These are phyloP conservation scores for Groenewaldozyma salmanticensis DNA, from an alignment of 805 yeast genomes.

Conservation along the genomic window DNA sequence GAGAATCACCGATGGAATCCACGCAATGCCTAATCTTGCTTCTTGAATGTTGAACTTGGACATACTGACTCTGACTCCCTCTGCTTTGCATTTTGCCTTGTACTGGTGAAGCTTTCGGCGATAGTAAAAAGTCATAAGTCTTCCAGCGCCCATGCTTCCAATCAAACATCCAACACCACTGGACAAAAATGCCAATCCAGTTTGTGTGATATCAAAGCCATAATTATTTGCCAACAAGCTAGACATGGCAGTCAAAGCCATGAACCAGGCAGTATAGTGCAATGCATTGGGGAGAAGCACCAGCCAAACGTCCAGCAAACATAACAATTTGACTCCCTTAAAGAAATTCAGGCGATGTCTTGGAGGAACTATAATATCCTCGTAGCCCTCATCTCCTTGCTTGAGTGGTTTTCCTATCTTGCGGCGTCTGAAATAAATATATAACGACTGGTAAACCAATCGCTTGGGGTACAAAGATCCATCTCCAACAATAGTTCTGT, in stretches of 20 bases:
- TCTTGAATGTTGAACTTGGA: slow-evolving; percentile 45
- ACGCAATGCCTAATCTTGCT: slow-evolving; percentile 43
- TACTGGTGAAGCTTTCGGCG: slow-evolving; percentile 17
- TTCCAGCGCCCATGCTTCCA: slow-evolving; percentile 54
- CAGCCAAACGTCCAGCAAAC: slow-evolving; percentile 31
- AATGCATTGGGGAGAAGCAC: slow-evolving; percentile 50
- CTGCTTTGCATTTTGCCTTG: slow-evolving; percentile 12
- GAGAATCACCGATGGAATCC: slow-evolving; percentile 34
- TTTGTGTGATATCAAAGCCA: slow-evolving; percentile 40
- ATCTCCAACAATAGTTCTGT: slow-evolving; percentile 63
- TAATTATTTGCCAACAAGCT: slow-evolving; percentile 43
- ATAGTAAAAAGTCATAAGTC: slow-evolving; percentile 44
- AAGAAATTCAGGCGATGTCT: slow-evolving; percentile 6
- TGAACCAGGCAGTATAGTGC: slow-evolving; percentile 61
- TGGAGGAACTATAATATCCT: slow-evolving; percentile 1
- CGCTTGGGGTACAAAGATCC: slow-evolving; percentile 48
- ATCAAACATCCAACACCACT: slow-evolving; percentile 57
- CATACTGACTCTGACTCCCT: slow-evolving; percentile 22
- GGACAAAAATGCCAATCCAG: slow-evolving; percentile 67
- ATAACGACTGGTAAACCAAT: slow-evolving; percentile 18
- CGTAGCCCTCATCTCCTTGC: slow-evolving; percentile 11
- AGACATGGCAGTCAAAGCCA: slow-evolving; percentile 46
- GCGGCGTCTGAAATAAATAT: slow-evolving; percentile 13
- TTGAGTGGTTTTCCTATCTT: slow-evolving; percentile 20
- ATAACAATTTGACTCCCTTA: slow-evolving; percentile 6